Percentiles rank a stretch among this genome's conserved stretches.
Conservation (phyloP, 805 yeast genomes). For the Kockiozyma suomiensis region DNA sequence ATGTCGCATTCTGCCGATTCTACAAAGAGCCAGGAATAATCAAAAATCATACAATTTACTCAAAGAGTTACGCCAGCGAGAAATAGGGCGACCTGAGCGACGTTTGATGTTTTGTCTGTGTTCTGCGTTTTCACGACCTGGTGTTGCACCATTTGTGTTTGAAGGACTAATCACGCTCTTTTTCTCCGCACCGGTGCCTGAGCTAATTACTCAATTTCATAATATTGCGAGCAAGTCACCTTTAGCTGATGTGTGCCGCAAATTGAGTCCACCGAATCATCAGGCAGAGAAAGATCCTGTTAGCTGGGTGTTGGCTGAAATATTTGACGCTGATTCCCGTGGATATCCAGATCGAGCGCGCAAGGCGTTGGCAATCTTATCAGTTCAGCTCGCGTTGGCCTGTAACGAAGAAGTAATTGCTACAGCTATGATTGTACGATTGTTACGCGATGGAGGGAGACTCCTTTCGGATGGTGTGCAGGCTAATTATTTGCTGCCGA, state of each 20-base stretch:
- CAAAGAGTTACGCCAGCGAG: slow-evolving; percentile 3
- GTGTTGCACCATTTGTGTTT: neutral
- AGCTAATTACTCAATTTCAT: neutral
- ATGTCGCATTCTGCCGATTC: slow-evolving; percentile 17
- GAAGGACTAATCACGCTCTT: slow-evolving; percentile 11
- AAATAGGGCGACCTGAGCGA: neutral
- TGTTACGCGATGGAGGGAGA: neutral
- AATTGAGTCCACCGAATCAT: slow-evolving; percentile 9
- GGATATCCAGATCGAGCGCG: slow-evolving; percentile 8
- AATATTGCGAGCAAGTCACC: neutral
- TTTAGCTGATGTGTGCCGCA: slow-evolving; percentile 8
- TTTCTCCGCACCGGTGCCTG: neutral
- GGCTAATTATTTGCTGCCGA: neutral
- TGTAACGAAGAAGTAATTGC: slow-evolving; percentile 13
- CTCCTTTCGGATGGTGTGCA: neutral
- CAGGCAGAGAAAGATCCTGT: slow-evolving; percentile 8
- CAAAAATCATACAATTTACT: slow-evolving; percentile 15
- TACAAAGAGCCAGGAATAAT: slow-evolving; percentile 22
- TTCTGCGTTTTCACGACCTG: slow-evolving; percentile 3
- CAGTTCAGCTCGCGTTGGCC: slow-evolving; percentile 22
- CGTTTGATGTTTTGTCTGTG: slow-evolving; percentile 2
- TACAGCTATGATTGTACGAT: slow-evolving; percentile 10
- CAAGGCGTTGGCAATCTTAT: slow-evolving; percentile 1
- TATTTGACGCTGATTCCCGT: slow-evolving; percentile 2
- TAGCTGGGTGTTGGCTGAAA: slow-evolving; percentile 12